phyloP scores from a whole-genome alignment of 2,329 filamentous ascomycete species.

The Colletotrichum filicis region DNA sequence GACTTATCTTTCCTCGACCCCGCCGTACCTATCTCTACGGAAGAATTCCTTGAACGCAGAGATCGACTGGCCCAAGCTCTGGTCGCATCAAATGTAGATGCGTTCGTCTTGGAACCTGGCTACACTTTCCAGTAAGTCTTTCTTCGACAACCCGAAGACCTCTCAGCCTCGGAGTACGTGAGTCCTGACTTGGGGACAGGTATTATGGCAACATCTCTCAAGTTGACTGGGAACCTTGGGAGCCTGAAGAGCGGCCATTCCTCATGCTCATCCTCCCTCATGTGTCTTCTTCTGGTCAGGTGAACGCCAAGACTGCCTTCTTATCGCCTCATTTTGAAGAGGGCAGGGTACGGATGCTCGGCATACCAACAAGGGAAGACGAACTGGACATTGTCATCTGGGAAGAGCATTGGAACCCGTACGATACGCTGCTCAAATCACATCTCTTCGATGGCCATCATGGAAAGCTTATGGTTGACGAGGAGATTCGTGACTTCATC shows the following conservation, averaged over 20 bases:
- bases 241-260: slow-evolving; percentile 72
- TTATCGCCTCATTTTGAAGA: slow-evolving; percentile 71
- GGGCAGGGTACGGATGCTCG: slow-evolving; percentile 66
- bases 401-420: slow-evolving; percentile 75
- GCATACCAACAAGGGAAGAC: slow-evolving; percentile 63
- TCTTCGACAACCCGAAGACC: rapidly evolving
- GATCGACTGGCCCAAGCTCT: slow-evolving; percentile 67
- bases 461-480: slow-evolving; percentile 69
- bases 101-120: slow-evolving; percentile 71
- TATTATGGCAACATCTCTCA: slow-evolving; percentile 73
- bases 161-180: not conserved
- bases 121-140: slow-evolving; percentile 67
- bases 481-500: slow-evolving; percentile 74
- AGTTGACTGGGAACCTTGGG: slow-evolving; percentile 72
- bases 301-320: slow-evolving; percentile 67
- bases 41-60: slow-evolving; percentile 65
- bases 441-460: slow-evolving; percentile 47
- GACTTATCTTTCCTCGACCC: slow-evolving; percentile 62
- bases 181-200: slow-evolving; percentile 33
- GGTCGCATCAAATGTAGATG: slow-evolving; percentile 61
- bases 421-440: slow-evolving; percentile 61
- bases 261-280: slow-evolving; percentile 68
- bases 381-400: slow-evolving; percentile 66
- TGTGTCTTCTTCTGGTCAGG: slow-evolving; percentile 47
- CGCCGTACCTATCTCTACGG: slow-evolving; percentile 57